These are phyloP conservation scores for Ophiocordyceps camponoti-leonardi DNA, from an alignment of 2,329 filamentous ascomycete genomes.

Conservation along the genomic window DNA sequence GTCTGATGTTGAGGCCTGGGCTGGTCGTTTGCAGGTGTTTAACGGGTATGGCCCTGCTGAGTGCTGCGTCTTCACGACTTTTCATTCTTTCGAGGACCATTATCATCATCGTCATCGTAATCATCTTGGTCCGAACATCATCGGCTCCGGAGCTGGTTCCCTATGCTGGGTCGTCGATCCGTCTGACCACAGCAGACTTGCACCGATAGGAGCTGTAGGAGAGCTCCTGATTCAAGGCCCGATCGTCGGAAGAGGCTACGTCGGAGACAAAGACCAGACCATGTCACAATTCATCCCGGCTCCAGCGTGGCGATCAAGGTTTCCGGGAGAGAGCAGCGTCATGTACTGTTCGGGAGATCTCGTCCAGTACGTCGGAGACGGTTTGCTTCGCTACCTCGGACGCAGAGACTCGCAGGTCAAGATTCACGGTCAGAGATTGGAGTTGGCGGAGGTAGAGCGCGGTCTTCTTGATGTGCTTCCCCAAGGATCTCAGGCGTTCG, in stretches of 20 bases:
- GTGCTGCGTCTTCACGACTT: constrained; percentile 9
- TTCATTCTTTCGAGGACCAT: constrained; percentile 8
- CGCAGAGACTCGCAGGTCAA: constrained; percentile 15
- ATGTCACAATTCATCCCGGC: constrained; percentile 14
- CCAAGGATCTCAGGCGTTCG: neutral
- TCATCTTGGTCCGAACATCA: constrained; percentile 12
- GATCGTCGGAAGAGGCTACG: constrained; percentile 29
- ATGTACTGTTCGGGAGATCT: constrained; percentile 2
- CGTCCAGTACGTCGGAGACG: constrained; percentile 1
- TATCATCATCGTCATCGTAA: too few species aligned
- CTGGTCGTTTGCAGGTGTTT: constrained; percentile 4
- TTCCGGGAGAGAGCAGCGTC: constrained; percentile 2
- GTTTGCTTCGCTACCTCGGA: constrained; percentile 1
- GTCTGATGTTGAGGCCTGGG: neutral
- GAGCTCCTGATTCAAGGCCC: constrained; percentile 23
- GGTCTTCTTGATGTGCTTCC: neutral
- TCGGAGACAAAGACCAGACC: constrained; percentile 19
- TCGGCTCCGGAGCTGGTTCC: constrained; percentile 3
- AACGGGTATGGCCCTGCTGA: constrained; percentile 29
- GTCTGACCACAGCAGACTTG: constrained; percentile 5
- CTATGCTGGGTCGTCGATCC: constrained; percentile 9
- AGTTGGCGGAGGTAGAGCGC: constrained; percentile 2
- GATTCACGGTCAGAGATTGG: constrained; percentile 24
- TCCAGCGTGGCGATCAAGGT: constrained; percentile 20
- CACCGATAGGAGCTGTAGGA: constrained; percentile 10